A percentile compares a stretch with the other conserved stretches of the same genome.
These are phyloP conservation scores for Forsythia viridissima DNA, from an alignment of 257 asterid species.

Conservation along the genomic window DNA sequence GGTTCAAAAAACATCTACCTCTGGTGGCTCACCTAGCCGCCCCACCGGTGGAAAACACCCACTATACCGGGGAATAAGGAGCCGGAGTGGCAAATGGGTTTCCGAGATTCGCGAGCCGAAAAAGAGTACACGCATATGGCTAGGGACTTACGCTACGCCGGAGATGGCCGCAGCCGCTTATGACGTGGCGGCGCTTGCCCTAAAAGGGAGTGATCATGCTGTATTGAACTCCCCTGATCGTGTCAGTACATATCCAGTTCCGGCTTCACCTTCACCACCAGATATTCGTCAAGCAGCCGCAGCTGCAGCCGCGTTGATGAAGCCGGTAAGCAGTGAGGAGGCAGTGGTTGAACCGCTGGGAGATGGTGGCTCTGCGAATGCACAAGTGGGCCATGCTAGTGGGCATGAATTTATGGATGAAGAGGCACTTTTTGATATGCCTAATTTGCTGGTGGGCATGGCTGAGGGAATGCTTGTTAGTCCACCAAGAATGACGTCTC, in stretches of 20 bases:
- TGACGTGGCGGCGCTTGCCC: slow-evolving; percentile 48
- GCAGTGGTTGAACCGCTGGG: background rate
- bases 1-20: slow-evolving; percentile 17
- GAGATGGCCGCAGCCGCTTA: slow-evolving; percentile 60
- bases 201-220: slow-evolving; percentile 31
- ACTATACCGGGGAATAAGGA: slow-evolving; percentile 39
- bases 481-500: slow-evolving; percentile 46
- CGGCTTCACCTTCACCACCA: slow-evolving; percentile 25
- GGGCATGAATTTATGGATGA: slow-evolving; percentile 42
- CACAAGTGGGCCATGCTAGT: background rate
- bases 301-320: slow-evolving; percentile 37
- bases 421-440: slow-evolving; percentile 48
- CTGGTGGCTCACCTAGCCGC: slow-evolving; percentile 24
- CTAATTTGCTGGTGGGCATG: slow-evolving; percentile 50
- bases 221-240: slow-evolving; percentile 38
- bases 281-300: slow-evolving; percentile 44
- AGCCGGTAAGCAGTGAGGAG: background rate
- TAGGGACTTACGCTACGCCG: slow-evolving; percentile 46
- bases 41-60: slow-evolving; percentile 39
- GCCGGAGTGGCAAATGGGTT: slow-evolving; percentile 57
- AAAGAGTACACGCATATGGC: slow-evolving; percentile 46
- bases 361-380: background rate
- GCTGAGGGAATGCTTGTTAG: slow-evolving; percentile 61
- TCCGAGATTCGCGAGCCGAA: slow-evolving; percentile 55
- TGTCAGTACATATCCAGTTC: slow-evolving; percentile 25